Evolutionary conservation across 495 filamentous ascomycete species (phyloP), one percentile per base, ranked within the genome.

Genomic region (Chaetomium tenue): DNA sequence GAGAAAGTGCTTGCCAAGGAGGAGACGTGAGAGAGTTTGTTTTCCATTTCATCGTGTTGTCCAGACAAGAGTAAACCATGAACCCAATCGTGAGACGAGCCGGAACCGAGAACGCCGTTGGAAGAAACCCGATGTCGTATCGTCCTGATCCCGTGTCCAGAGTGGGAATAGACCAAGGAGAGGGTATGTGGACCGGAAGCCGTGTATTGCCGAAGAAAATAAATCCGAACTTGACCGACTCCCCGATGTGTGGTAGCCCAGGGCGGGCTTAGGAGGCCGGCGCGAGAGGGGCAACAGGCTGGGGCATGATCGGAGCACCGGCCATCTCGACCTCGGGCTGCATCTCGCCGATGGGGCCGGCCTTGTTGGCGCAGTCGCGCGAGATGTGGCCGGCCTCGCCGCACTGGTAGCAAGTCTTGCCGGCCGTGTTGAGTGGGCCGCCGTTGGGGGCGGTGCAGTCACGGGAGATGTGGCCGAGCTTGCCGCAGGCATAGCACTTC

Each of bases 401-500:
- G 75, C 95, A 99, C 75, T 92, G 89, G 83, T 99, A 99, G 87
- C 95, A 99, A 65, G 92, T 95, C 87, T 97, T 98, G 71, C 93
- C 93, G 66, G 90, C 92, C 67, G 91, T 92, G 84, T 92, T 96
- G 68, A 98, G 83, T 40, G 93, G 92, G 23, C 95, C 95, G 53
- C 95, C 95, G 76, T 97, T 97, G 60, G 95, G 95, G 58, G 95
- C 91, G 25, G 92, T 96, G 82, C 94, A 99, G 79, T 99, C 94
- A 68, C 93, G 88, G 25, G 91, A 96, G 77, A 98, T 98, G 81
- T 98, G 94, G 51, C 94, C 94, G 57, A 97, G 86, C 81, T 98
- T 98, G 74, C 95, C 95, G 76, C 95, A 99, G 67, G 95, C 93
- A 77, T 98, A 99, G 85, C 95, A 99, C 79, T 99, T 99, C 92